These are phyloP conservation scores for Miscanthus sacchariflorus DNA, from an alignment of 202 grass and related monocot genomes.

Conservation along the genomic window DNA sequence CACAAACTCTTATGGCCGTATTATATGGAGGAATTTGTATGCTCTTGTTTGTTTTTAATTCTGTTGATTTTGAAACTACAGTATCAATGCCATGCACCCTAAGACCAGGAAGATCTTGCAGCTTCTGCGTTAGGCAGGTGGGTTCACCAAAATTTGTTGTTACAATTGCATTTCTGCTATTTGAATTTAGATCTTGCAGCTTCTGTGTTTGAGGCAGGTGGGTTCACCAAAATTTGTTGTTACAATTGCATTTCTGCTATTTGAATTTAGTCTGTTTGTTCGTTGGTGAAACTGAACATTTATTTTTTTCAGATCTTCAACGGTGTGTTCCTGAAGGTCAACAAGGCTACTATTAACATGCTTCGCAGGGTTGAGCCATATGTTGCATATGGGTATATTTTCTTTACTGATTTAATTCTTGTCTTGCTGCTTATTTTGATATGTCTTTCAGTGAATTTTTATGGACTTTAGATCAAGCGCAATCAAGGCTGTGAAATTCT, in stretches of 20 bases:
- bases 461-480: not conserved
- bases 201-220: conserved; percentile 67
- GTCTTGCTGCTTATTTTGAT: not conserved
- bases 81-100: conserved; percentile 95
- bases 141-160: not conserved
- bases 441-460: not conserved
- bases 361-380: conserved; percentile 87
- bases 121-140: conserved; percentile 69
- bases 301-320: conserved; percentile 39
- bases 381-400: conserved; percentile 81
- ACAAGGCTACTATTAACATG: conserved; percentile 96
- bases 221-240: not conserved
- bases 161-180: not conserved
- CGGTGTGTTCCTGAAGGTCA: conserved; percentile 87
- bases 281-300: not conserved
- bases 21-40: not conserved
- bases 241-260: not conserved
- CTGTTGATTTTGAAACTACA: conserved; percentile 40
- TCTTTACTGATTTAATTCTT: not conserved
- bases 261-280: not conserved
- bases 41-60: conserved; percentile 4
- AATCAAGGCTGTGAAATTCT: no score
- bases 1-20: not conserved
- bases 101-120: conserved; percentile 94
- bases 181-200: conserved; percentile 69